Evolutionary conservation across 106 monocot genomes (phyloP).

Genomic region (Acanthochlamys bracteata): DNA sequence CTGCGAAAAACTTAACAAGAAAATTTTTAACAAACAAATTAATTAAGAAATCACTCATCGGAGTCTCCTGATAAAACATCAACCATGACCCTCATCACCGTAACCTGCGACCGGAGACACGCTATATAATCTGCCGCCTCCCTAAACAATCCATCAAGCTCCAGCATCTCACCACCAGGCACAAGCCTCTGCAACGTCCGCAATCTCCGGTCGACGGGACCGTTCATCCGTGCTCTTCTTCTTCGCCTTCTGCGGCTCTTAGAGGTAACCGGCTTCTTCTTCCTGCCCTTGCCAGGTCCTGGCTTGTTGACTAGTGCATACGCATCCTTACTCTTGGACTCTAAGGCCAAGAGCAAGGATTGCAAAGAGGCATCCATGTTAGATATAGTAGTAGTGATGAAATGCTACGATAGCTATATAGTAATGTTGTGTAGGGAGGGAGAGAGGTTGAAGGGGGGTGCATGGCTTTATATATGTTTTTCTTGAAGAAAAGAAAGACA

Average conservation of each 20-base stretch:
- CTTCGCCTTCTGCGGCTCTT: background rate
- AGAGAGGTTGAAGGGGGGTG: too few species aligned
- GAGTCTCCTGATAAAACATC: conserved; percentile 2
- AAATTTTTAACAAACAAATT: background rate
- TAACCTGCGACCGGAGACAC: background rate
- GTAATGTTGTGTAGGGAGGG: too few species aligned
- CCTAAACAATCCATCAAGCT: conserved; percentile 4
- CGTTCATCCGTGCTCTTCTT: background rate
- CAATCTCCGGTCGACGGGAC: conserved; percentile 1
- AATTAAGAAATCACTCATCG: background rate
- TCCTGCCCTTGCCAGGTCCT: background rate
- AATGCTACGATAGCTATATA: too few species aligned
- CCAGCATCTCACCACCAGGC: conserved; percentile 1
- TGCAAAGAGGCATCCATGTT: background rate
- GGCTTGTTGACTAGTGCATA: background rate
- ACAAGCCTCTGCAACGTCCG: conserved; percentile 7
- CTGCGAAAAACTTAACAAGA: background rate
- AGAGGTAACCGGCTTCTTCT: background rate
- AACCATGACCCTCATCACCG: conserved; percentile 9
- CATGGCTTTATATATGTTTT: too few species aligned
- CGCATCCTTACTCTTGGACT: background rate
- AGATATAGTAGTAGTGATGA: too few species aligned
- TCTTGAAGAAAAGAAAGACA: too few species aligned
- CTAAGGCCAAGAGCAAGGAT: background rate
- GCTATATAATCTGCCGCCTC: conserved; percentile 10